These are phyloP conservation scores for Ophiostoma pallidulum DNA, from an alignment of 2,329 filamentous ascomycete species.

Conservation along the genomic window DNA sequence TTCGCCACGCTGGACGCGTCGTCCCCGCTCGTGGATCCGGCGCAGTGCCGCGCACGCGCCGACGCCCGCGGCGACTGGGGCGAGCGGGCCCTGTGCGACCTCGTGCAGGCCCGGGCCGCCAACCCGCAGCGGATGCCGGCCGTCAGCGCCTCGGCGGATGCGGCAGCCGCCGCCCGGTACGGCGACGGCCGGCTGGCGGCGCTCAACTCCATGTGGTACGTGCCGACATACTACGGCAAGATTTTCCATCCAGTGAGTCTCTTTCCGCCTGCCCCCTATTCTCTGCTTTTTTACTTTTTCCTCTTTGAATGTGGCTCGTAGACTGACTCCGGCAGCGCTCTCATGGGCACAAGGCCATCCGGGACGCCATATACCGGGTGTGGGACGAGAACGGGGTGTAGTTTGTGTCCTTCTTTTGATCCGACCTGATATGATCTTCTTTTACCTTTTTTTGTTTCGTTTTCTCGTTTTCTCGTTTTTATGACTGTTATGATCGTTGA, in stretches of 20 bases:
- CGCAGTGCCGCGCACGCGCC: slow-evolving; percentile 27
- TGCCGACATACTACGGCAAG: slow-evolving; percentile 17
- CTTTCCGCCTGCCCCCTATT: background rate
- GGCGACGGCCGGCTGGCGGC: slow-evolving; percentile 37
- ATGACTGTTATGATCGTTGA: too few relatives aligned
- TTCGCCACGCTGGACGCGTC: too few relatives aligned
- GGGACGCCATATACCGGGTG: slow-evolving; percentile 25
- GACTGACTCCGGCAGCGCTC: slow-evolving; percentile 22
- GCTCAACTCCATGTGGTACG: slow-evolving; percentile 36
- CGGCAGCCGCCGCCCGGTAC: slow-evolving; percentile 16
- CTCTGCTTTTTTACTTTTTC: background rate
- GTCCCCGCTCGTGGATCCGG: slow-evolving; percentile 30
- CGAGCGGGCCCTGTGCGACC: slow-evolving; percentile 33
- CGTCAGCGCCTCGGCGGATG: slow-evolving; percentile 18
- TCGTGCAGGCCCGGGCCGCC: slow-evolving; percentile 30
- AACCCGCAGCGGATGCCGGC: slow-evolving; percentile 28
- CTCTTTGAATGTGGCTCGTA: background rate
- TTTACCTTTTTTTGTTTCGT: too few relatives aligned
- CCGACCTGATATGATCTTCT: too few relatives aligned
- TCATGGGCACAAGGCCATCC: slow-evolving; percentile 29
- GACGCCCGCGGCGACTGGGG: slow-evolving; percentile 33
- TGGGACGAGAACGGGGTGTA: slow-evolving; percentile 20
- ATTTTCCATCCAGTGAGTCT: slow-evolving; percentile 18
- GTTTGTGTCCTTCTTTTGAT: too few relatives aligned
- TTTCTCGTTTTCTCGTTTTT: too few relatives aligned